Conservation (phyloP, 176 grass and related monocot genomes). For the Cymbopogon citratus region DNA sequence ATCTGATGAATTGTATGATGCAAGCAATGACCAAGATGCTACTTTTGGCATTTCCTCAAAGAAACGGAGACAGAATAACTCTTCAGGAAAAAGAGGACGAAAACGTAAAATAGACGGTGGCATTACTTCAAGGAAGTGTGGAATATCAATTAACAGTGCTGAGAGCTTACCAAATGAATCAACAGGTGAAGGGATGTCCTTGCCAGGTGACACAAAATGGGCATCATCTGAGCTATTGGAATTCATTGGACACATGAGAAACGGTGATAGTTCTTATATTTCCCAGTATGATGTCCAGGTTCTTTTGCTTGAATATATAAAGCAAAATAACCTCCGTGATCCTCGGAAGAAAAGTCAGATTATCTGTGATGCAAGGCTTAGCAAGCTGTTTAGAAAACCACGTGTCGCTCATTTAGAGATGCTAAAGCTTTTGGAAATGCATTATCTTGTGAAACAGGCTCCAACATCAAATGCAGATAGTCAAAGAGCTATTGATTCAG, state of each 20-base stretch:
- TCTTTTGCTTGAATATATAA: slow-evolving; percentile 95
- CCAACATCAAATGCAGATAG: slow-evolving; percentile 38
- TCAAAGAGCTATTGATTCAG: slow-evolving; percentile 34
- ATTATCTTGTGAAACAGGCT: slow-evolving; percentile 74
- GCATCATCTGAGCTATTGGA: slow-evolving; percentile 76
- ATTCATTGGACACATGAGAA: slow-evolving; percentile 78
- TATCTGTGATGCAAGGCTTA: slow-evolving; percentile 78
- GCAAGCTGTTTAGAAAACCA: slow-evolving; percentile 61
- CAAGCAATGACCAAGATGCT: slow-evolving; percentile 55
- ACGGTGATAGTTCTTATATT: slow-evolving; percentile 66
- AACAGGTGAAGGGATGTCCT: slow-evolving; percentile 32
- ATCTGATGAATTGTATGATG: slow-evolving; percentile 81
- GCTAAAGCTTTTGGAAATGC: slow-evolving; percentile 82
- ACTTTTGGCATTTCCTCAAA: slow-evolving; percentile 59
- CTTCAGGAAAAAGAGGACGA: slow-evolving; percentile 52
- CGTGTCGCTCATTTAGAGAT: slow-evolving; percentile 80
- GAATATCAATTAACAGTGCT: slow-evolving; percentile 22
- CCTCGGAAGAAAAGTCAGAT: slow-evolving; percentile 84
- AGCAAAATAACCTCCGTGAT: slow-evolving; percentile 80
- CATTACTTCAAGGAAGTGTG: slow-evolving; percentile 36
- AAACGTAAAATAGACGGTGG: slow-evolving; percentile 45
- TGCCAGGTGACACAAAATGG: slow-evolving; percentile 55
- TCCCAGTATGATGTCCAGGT: slow-evolving; percentile 74
- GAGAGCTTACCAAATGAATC: slow-evolving; percentile 40
- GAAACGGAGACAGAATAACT: slow-evolving; percentile 38